Base-by-base conservation (phyloP, 1,139 yeast genomes). In the Candida gigantensis region DNA sequence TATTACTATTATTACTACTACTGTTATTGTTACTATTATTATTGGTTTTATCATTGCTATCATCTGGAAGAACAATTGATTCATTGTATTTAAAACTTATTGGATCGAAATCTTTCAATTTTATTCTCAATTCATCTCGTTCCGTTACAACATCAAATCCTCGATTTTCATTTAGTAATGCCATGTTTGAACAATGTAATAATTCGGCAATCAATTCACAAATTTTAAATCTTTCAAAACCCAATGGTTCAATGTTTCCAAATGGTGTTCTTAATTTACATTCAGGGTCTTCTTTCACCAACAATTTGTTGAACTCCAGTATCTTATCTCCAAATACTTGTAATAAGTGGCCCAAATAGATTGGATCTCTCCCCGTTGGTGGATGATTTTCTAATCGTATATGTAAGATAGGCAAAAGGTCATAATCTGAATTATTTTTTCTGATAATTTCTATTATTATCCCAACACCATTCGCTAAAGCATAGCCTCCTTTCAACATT, bases 141-240 rank as follows among this genome's bases (percentile, higher is more conserved):
- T 83, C 84, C 32, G 60, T 62, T 2, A 90, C 96, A 28, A 87
- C 81, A 25, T 74, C 79, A 53, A 79, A 95, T 9, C 97, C 97
- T 45, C 79, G 77, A 42, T 81, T 82, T 47, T 90, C 96, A 56
- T 92, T 92, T 47, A 92, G 72, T 31, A 92, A 68, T 0, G 92
- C 94, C 98, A 94, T 94, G 60, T 92, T 92, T 17, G 97, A 88
- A 56, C 99, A 92, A 62, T 92, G 99, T 41, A 92, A 73, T 35
- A 92, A 72, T 58, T 92, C 99, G 0, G 98, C 98, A 45, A 92
- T 80, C 46, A 92, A 72, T 63, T 94, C 98, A 58, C 97, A 92
- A 35, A 92, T 85, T 58, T 90, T 87, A 63, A 94, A 92, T 49
- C 97, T 72, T 64, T 92, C 97, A 61, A 90, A 90, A 0, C 98